These are phyloP conservation scores for Boletus reticuloceps DNA, from an alignment of 768 basidiomycete genomes.

Conservation along the genomic window DNA sequence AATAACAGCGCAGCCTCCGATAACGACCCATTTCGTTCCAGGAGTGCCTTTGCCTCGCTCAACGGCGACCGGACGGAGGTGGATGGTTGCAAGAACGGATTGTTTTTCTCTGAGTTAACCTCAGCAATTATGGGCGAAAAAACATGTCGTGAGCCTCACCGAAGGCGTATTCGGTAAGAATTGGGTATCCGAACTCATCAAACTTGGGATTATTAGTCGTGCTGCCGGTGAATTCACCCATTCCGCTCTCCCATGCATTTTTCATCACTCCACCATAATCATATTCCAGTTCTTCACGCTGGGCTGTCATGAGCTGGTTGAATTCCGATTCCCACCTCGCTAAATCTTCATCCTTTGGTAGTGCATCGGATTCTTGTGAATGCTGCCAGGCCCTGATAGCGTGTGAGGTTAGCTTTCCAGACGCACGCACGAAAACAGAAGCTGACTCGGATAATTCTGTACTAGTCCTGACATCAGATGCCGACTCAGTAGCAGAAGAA, in stretches of 20 bases:
- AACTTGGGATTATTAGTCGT: slow-evolving; percentile 41
- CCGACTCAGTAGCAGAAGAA: slow-evolving; percentile 38
- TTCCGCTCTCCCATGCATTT: slow-evolving; percentile 58
- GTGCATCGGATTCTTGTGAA: slow-evolving; percentile 54
- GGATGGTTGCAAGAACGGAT: slow-evolving; percentile 61
- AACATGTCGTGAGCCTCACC: slow-evolving; percentile 46
- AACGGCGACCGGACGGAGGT: slow-evolving; percentile 48
- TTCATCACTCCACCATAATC: slow-evolving; percentile 65
- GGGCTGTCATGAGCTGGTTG: slow-evolving; percentile 68
- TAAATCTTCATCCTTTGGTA: slow-evolving; percentile 60
- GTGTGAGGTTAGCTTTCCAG: slow-evolving; percentile 1
- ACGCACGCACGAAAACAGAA: not conserved
- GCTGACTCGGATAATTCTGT: slow-evolving; percentile 56
- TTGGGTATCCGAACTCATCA: slow-evolving; percentile 73
- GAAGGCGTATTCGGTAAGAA: slow-evolving; percentile 70
- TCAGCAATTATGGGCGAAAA: not conserved
- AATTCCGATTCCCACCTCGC: slow-evolving; percentile 85
- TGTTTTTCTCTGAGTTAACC: slow-evolving; percentile 56
- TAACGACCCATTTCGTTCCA: slow-evolving; percentile 80
- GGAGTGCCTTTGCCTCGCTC: slow-evolving; percentile 70
- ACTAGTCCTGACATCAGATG: slow-evolving; percentile 32
- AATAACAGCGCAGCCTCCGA: slow-evolving; percentile 84
- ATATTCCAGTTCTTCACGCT: slow-evolving; percentile 62
- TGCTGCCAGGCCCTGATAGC: slow-evolving; percentile 58
- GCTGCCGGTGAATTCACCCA: slow-evolving; percentile 42